Base-by-base conservation (phyloP, 495 filamentous ascomycete species). In the Margaritispora aquatica region DNA sequence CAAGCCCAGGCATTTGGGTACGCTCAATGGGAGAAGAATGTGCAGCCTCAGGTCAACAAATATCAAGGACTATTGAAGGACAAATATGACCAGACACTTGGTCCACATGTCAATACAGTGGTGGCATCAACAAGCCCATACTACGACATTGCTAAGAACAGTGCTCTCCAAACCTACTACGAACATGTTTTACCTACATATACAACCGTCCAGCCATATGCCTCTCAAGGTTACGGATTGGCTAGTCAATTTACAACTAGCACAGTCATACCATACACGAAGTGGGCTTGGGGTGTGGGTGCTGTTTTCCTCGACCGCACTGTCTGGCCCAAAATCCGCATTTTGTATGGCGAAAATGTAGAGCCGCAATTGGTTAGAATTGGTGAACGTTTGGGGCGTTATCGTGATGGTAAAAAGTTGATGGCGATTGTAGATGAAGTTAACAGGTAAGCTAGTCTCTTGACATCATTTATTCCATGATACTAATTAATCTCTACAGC, bases 311-410 rank as follows among this genome's bases (percentile, higher is more conserved):
- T 90, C 13, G 83, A 88, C 51, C 78, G 83, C 46, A 88, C 81
- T 1, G 65, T 96, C 13, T 94, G 88, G 88, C 92, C 92, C 8
- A 84, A 85, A 64, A 22, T 97, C 7, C 80, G 86, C 26, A 80
- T 89, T 23, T 72, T 96, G 11, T 97, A 96, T 64, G 85, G 86
- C 29, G 84, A 94, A 68, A 94, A 93, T 63, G 93, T 99, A 8
- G 92, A 97, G 73, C 95, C 95, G 11, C 94, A 99, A 69, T 79
- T 99, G 0, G 83, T 94, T 51, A 88, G 90, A 62, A 97, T 99
- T 61, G 85, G 90, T 15, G 88, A 97, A 73, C 81, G 93, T 10
- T 80, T 98, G 17, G 94, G 92, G 5, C 81, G 89, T 58, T 92
- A 97, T 72, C 82, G 80, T 13, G 87, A 90, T 58, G 82, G 80